A percentile compares a stretch with the other conserved stretches of the same genome.
These are phyloP conservation scores for Arabis hirsuta DNA, from an alignment of 345 rosid genomes.

Conservation along the genomic window DNA sequence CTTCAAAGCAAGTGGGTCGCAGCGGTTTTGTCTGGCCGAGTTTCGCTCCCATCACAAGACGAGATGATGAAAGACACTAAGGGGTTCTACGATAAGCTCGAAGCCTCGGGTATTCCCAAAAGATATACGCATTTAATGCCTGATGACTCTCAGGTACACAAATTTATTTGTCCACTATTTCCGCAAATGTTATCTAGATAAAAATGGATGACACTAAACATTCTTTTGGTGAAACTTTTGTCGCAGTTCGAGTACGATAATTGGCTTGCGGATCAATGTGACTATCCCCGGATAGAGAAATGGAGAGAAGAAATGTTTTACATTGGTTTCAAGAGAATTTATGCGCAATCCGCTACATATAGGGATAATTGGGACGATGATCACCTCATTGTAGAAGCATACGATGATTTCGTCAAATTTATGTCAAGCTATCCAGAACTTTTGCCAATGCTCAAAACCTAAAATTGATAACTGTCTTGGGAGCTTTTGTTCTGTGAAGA, in stretches of 20 bases:
- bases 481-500: constrained; percentile 16
- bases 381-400: constrained; percentile 54
- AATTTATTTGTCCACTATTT: too few relatives aligned
- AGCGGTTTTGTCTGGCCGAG: constrained; percentile 39
- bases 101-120: constrained; percentile 67
- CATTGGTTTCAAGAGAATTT: constrained; percentile 25
- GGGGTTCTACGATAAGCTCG: constrained; percentile 57
- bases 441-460: constrained; percentile 44
- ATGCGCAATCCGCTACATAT: constrained; percentile 49
- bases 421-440: constrained; percentile 40
- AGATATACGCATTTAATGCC: constrained; percentile 65
- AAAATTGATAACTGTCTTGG: not conserved
- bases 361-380: constrained; percentile 74
- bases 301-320: constrained; percentile 66
- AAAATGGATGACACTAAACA: too few relatives aligned
- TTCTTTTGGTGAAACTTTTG: not conserved
- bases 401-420: constrained; percentile 52
- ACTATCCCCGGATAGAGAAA: constrained; percentile 48
- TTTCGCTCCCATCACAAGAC: constrained; percentile 37
- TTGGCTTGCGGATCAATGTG: constrained; percentile 59
- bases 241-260: constrained; percentile 61
- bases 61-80: constrained; percentile 54
- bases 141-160: constrained; percentile 44
- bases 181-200: too few relatives aligned
- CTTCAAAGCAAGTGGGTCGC: constrained; percentile 49